These are phyloP conservation scores for Nemania abortiva DNA, from an alignment of 2,329 filamentous ascomycete genomes.

Conservation along the genomic window DNA sequence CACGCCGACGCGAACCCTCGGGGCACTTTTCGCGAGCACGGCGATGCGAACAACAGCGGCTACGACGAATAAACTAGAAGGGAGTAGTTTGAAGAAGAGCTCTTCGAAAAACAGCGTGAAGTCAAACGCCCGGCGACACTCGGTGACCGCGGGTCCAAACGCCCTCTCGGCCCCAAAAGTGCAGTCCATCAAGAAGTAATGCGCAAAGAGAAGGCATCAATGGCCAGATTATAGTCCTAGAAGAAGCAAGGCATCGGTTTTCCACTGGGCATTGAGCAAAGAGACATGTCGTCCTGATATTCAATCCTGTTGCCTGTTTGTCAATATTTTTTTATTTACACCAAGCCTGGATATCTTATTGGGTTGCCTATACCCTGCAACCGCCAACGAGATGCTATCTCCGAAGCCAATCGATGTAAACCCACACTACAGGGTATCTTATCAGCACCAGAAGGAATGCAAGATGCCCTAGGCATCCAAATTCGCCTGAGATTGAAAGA, in stretches of 20 bases:
- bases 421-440: not conserved
- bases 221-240: not conserved
- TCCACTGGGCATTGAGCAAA: not conserved
- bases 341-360: not conserved
- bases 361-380: not conserved
- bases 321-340: not conserved
- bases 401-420: not conserved
- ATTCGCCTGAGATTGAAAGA: too few relatives aligned
- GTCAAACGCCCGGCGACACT: slow-evolving; percentile 38
- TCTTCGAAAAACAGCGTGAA: slow-evolving; percentile 41
- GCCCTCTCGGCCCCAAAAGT: slow-evolving; percentile 34
- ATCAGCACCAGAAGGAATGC: slow-evolving; percentile 5
- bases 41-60: slow-evolving; percentile 24
- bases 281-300: not conserved
- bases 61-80: slow-evolving; percentile 30
- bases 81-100: slow-evolving; percentile 37
- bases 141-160: slow-evolving; percentile 37
- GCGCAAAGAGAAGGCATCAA: not conserved
- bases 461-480: not conserved
- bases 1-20: slow-evolving; percentile 20
- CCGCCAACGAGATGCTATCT: not conserved
- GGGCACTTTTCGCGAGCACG: slow-evolving; percentile 15
- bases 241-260: not conserved
- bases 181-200: slow-evolving; percentile 29
- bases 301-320: slow-evolving; percentile 21